Base-by-base conservation (phyloP, 176 grass and related monocot species). In the Calamus simplicifolius region DNA sequence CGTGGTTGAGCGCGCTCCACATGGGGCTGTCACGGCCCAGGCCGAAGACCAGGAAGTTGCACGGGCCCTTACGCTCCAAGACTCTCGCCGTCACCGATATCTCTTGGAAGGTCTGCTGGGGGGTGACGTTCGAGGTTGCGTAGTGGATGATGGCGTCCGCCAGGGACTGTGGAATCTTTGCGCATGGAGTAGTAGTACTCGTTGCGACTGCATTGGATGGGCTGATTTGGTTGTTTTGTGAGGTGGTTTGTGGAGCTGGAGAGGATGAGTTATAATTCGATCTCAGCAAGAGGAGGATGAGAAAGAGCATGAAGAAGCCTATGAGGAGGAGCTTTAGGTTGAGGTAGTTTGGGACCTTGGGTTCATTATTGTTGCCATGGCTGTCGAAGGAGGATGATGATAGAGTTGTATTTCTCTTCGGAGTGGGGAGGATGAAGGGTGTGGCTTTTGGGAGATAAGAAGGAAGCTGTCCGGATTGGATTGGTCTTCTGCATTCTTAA, bases 1-100 rank as follows among this genome's bases (percentile, higher is more conserved):
- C 62, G 14, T 65, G 48, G 49, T 65, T 65, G 21, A 65, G 62
- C 15, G 62, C 14, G 23, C 25, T 65, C 62, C 62, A 65, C 62
- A 65, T 65, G 10, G 51, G 49, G 62, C 62, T 65, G 62, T 65
- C 62, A 14, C 27, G 62, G 48, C 62, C 62, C 1, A 65, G 48
- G 48, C 62, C 62, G 19, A 65, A 65, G 62, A 65, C 49, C 5
- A 65, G 49, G 49, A 65, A 52, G 62, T 65, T 65, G 62, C 62
- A 65, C 13, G 62, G 62, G 5, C 25, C 50, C 49, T 27, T 65
- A 12, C 13, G 12, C 19, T 15, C 49, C 13, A 65, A 5, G 0
- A 65, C 62, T 4, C 5, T 26, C 1, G 49, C 62, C 5, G 62
- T 65, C 6, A 65, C 62, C 6, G 62, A 65, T 23, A 65, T 51